Percentiles rank a stretch among this genome's conserved stretches.
Evolutionary conservation across 2,329 filamentous ascomycete species (phyloP).

Genomic region (Cordyceps tenuipes): DNA sequence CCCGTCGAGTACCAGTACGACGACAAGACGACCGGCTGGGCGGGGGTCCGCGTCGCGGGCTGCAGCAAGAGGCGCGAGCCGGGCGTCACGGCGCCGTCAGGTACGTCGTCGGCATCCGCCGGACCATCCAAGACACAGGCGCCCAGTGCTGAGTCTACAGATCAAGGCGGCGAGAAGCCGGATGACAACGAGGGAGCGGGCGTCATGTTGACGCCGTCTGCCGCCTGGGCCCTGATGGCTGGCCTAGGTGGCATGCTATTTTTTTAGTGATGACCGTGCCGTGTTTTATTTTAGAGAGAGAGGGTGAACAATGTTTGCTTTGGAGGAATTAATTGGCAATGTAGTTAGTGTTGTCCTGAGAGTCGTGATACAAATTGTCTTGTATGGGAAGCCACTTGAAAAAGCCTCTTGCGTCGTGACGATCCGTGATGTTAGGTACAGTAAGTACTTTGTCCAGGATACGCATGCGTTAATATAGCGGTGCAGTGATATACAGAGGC

Average conservation of each 20-base stretch:
- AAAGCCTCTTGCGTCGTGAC: too few species aligned
- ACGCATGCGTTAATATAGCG: too few species aligned
- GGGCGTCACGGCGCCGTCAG: slow-evolving; percentile 7
- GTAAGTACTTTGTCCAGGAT: too few species aligned
- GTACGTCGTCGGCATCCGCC: slow-evolving; percentile 6
- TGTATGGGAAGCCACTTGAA: too few species aligned
- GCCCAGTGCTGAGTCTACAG: slow-evolving; percentile 6
- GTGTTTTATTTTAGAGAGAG: too few species aligned
- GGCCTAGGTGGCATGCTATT: neutral
- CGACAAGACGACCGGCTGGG: slow-evolving; percentile 21
- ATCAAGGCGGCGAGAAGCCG: neutral
- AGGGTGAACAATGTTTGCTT: neutral
- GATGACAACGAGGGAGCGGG: neutral
- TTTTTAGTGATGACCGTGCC: neutral
- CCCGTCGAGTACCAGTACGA: slow-evolving; percentile 22
- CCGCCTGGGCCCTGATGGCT: neutral
- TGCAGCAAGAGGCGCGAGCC: slow-evolving; percentile 17
- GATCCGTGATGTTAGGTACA: neutral
- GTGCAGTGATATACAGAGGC: too few species aligned
- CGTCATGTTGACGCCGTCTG: neutral
- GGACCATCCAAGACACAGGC: neutral
- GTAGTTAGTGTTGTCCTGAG: neutral
- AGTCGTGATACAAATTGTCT: neutral
- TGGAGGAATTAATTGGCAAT: neutral
- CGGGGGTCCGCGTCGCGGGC: slow-evolving; percentile 21